These are phyloP conservation scores for Baeospora myosura DNA, from an alignment of 1,284 basidiomycete species.

Conservation along the genomic window DNA sequence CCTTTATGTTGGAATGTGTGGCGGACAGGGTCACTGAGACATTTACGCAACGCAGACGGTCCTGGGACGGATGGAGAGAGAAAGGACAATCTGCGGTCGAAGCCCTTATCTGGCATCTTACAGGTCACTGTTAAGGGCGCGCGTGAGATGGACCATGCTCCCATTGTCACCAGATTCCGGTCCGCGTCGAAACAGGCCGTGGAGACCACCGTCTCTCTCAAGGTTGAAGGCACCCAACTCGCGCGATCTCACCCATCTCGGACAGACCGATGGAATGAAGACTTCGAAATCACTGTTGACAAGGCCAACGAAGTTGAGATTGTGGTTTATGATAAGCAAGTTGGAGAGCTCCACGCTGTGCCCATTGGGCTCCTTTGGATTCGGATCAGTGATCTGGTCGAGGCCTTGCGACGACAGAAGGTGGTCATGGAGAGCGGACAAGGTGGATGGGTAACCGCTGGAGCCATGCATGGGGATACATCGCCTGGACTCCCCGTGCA, in stretches of 20 bases:
- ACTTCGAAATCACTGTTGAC: constrained; percentile 93
- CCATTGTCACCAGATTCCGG: constrained; percentile 57
- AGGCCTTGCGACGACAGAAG: constrained; percentile 91
- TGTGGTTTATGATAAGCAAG: constrained; percentile 90
- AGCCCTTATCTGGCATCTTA: constrained; percentile 91
- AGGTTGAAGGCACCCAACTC: constrained; percentile 92
- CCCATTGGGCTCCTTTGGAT: constrained; percentile 98
- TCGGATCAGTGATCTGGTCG: constrained; percentile 90
- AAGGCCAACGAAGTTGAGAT: constrained; percentile 99
- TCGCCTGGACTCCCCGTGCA: constrained; percentile 27
- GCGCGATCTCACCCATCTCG: constrained; percentile 90
- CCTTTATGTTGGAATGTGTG: constrained; percentile 1
- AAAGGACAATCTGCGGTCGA: constrained; percentile 84
- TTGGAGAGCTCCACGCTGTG: constrained; percentile 70
- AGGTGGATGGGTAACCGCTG: constrained; percentile 91
- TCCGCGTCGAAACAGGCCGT: constrained; percentile 72
- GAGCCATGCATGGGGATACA: constrained; percentile 65
- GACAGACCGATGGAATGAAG: constrained; percentile 96
- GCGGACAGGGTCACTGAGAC: not conserved
- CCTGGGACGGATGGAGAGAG: constrained; percentile 78
- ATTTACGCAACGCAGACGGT: constrained; percentile 20
- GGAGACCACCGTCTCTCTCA: constrained; percentile 91
- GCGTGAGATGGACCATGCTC: constrained; percentile 92
- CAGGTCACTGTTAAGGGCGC: constrained; percentile 86
- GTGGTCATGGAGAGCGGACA: constrained; percentile 79